Percentiles rank a stretch among this genome's conserved stretches.
Conservation (phyloP, 768 basidiomycete species). For the Pleurotus pulmonarius region DNA sequence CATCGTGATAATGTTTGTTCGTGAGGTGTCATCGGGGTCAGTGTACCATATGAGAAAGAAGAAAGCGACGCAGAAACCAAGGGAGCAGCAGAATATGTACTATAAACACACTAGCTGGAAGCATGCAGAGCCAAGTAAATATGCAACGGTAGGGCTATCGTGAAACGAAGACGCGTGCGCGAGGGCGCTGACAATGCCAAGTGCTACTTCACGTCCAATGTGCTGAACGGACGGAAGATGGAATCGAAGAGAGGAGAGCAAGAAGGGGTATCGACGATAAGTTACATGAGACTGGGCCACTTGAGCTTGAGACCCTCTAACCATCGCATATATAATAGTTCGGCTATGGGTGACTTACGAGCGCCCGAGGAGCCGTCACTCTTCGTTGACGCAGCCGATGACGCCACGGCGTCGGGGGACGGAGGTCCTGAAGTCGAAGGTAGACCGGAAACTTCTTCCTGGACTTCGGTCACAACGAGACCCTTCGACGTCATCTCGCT, state of each 20-base stretch:
- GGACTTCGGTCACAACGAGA: slow-evolving; percentile 77
- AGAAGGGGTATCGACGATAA: slow-evolving; percentile 8
- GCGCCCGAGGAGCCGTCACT: slow-evolving; percentile 37
- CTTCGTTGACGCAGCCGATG: slow-evolving; percentile 22
- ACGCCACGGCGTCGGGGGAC: slow-evolving; percentile 4
- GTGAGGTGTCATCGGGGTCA: neutral
- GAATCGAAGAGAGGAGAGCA: slow-evolving; percentile 2
- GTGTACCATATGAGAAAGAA: neutral
- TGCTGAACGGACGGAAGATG: neutral
- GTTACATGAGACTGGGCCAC: slow-evolving; percentile 71
- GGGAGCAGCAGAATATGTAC: neutral
- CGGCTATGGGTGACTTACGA: slow-evolving; percentile 87
- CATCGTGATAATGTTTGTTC: neutral
- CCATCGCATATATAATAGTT: slow-evolving; percentile 97
- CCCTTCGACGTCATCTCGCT: slow-evolving; percentile 86
- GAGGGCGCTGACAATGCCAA: neutral
- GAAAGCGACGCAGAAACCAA: neutral
- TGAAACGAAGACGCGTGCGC: neutral
- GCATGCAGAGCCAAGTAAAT: neutral
- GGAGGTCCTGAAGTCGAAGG: slow-evolving; percentile 25
- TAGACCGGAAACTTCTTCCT: slow-evolving; percentile 62
- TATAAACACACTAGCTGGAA: neutral
- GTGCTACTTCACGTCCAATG: neutral
- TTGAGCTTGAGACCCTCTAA: slow-evolving; percentile 87
- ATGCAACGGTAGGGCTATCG: neutral